These are phyloP conservation scores for Penicillium decumbens DNA, from an alignment of 2,329 filamentous ascomycete species.

Conservation along the genomic window DNA sequence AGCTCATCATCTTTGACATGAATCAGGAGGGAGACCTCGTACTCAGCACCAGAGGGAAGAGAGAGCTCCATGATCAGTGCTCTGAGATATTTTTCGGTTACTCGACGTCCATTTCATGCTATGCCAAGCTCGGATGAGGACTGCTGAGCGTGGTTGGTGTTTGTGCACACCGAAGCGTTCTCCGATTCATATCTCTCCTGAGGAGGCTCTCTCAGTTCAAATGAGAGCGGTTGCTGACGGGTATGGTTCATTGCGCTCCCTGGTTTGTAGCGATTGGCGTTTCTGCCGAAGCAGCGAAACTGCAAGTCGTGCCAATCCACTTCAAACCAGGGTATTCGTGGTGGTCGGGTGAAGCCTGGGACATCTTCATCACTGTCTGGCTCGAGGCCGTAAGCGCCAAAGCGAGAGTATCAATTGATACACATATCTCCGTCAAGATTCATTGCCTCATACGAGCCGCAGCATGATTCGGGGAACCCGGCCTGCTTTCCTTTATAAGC, in stretches of 20 bases:
- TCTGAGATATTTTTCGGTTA: conserved; percentile 73
- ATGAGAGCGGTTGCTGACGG: conserved; percentile 12
- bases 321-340: conserved; percentile 50
- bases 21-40: conserved; percentile 70
- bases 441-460: conserved; percentile 60
- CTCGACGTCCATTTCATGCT: conserved; percentile 74
- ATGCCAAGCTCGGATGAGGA: conserved; percentile 78
- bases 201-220: conserved; percentile 15
- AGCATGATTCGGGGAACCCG: conserved; percentile 56
- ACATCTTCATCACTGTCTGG: conserved; percentile 24
- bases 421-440: conserved; percentile 61
- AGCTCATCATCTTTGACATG: conserved; percentile 70
- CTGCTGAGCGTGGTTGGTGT: conserved; percentile 56
- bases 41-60: conserved; percentile 69
- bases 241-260: conserved; percentile 17
- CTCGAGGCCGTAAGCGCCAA: conserved; percentile 52
- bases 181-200: conserved; percentile 7
- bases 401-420: conserved; percentile 64
- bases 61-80: conserved; percentile 77
- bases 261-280: conserved; percentile 58
- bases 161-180: conserved; percentile 2
- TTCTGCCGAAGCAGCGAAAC: conserved; percentile 59
- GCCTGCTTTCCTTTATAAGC: conserved; percentile 27
- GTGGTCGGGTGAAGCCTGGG: conserved; percentile 24
- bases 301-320: conserved; percentile 70